Conservation (phyloP, 2,329 filamentous ascomycete genomes). For the Claviceps pazoutovae region DNA sequence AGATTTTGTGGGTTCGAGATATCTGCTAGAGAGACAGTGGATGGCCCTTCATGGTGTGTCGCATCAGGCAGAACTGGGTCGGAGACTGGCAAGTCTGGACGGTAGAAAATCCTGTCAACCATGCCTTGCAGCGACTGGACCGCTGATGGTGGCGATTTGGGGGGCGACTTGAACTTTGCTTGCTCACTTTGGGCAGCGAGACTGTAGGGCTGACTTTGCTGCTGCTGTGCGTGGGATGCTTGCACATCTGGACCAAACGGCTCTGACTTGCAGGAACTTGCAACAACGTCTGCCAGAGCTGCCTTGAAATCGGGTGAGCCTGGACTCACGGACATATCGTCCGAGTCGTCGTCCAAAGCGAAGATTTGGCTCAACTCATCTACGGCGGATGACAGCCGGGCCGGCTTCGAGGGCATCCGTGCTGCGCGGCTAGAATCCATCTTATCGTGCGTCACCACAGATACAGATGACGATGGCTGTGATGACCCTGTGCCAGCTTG, state of each 20-base stretch:
- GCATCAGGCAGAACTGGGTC: slow-evolving; percentile 10
- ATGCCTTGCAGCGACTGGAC: slow-evolving; percentile 10
- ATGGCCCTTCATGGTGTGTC: slow-evolving; percentile 11
- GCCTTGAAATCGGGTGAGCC: background rate
- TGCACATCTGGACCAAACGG: background rate
- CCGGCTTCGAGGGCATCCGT: background rate
- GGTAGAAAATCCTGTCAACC: slow-evolving; percentile 10
- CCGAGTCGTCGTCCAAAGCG: slow-evolving; percentile 6
- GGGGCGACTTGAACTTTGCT: background rate
- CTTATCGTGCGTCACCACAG: background rate
- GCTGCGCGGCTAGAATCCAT: slow-evolving; percentile 3
- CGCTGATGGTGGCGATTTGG: slow-evolving; percentile 10
- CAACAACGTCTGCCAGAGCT: background rate
- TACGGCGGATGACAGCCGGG: slow-evolving; percentile 3
- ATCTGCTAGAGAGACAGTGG: slow-evolving; percentile 25
- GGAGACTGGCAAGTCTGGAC: slow-evolving; percentile 9
- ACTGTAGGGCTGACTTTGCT: background rate
- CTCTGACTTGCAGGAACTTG: background rate
- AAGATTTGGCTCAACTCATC: slow-evolving; percentile 9
- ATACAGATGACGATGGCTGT: background rate
- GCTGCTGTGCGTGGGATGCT: background rate
- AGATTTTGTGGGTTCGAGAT: slow-evolving; percentile 19
- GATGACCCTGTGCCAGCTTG: background rate
- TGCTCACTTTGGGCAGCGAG: slow-evolving; percentile 1
- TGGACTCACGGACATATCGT: background rate